Evolutionary conservation across 2,329 filamentous ascomycete genomes (phyloP).

Genomic region (Penicillium polonicum): DNA sequence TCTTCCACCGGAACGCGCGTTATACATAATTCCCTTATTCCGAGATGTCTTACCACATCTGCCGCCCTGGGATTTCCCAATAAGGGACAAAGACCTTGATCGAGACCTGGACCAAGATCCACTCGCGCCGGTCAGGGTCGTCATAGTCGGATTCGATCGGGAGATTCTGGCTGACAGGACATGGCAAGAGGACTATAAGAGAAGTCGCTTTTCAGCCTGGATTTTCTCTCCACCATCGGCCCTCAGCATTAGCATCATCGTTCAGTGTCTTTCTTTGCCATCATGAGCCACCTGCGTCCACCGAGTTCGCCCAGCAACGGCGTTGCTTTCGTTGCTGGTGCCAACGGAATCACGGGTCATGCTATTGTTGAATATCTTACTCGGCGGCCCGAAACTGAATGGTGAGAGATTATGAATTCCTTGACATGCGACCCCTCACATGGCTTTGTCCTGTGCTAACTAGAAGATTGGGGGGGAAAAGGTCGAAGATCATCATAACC

Average conservation of each 20-base stretch:
- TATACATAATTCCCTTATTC: neutral
- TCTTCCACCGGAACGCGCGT: neutral
- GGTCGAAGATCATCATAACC: neutral
- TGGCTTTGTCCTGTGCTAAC: neutral
- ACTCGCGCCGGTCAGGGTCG: neutral
- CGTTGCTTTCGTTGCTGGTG: neutral
- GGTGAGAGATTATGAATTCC: neutral
- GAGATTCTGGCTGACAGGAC: neutral
- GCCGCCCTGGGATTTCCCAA: too few species aligned
- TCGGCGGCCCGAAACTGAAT: neutral
- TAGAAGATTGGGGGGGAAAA: too few species aligned
- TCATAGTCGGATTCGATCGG: neutral
- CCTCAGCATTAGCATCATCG: neutral
- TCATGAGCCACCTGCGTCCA: neutral
- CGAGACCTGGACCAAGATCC: neutral
- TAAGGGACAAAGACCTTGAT: too few species aligned
- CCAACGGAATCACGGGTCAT: neutral
- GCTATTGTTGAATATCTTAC: neutral
- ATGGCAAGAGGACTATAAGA: neutral
- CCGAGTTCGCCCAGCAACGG: neutral
- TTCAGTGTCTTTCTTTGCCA: neutral
- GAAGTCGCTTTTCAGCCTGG: neutral
- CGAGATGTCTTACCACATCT: neutral
- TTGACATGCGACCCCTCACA: neutral
- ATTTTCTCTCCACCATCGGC: neutral